Evolutionary conservation across 345 rosid genomes (phyloP).

Genomic region (Trapa incisa): DNA sequence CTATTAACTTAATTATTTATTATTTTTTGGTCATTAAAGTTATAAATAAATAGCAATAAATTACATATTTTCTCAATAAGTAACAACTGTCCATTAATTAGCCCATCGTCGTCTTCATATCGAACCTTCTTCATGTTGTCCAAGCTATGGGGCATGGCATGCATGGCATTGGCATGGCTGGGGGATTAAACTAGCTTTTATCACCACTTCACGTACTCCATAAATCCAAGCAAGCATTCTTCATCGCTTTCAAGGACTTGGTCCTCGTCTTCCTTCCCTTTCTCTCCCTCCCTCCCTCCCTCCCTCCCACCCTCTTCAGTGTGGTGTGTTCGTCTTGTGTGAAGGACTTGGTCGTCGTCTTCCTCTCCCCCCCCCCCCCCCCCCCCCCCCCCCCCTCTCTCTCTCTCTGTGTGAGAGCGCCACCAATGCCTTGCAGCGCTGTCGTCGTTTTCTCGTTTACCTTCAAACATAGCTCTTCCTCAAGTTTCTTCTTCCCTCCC

Average conservation of each 20-base stretch:
- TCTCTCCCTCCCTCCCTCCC: not conserved
- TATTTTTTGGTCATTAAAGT: not conserved
- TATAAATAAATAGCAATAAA: no score
- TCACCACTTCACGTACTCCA: no score
- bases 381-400: not conserved
- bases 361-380: not conserved
- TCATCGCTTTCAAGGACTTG: no score
- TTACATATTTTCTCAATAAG: no score
- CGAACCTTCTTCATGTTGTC: no score
- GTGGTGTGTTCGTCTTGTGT: not conserved
- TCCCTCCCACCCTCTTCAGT: not conserved
- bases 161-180: no score
- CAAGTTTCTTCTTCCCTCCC: slow-evolving; percentile 2
- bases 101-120: no score
- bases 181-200: no score
- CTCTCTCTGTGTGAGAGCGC: not conserved
- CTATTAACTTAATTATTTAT: no score
- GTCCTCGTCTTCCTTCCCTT: slow-evolving; percentile 2
- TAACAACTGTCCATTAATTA: no score
- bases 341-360: not conserved
- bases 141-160: no score
- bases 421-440: slow-evolving; percentile 7
- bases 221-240: no score
- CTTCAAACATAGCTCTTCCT: slow-evolving; percentile 7
- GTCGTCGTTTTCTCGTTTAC: slow-evolving; percentile 12